phyloP scores from a whole-genome alignment of 768 basidiomycete species.

The Suillus occidentalis region DNA sequence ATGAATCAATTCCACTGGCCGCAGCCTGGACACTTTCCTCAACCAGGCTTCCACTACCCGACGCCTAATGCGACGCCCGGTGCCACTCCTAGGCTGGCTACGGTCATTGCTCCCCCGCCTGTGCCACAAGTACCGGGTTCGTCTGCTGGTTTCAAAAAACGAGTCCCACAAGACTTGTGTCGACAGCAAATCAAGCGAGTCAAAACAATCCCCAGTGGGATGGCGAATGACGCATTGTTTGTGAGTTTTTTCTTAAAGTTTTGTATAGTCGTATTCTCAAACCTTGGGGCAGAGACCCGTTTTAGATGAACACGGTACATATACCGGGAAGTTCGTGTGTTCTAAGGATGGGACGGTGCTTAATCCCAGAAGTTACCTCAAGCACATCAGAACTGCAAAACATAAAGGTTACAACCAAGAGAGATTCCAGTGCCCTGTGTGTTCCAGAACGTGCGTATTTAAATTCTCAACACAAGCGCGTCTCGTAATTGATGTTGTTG shows the following conservation, averaged over 20 bases:
- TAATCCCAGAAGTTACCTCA: background rate
- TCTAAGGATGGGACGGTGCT: background rate
- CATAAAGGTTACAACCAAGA: background rate
- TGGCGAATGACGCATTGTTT: background rate
- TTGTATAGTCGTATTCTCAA: background rate
- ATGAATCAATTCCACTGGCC: too few relatives aligned
- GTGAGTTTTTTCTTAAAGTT: background rate
- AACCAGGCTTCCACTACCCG: too few relatives aligned
- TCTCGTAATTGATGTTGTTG: background rate
- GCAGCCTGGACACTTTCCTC: too few relatives aligned
- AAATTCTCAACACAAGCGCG: background rate
- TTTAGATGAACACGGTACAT: background rate
- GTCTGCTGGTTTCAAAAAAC: background rate
- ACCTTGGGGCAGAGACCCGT: background rate
- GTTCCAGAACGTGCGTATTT: background rate
- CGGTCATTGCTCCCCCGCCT: too few relatives aligned
- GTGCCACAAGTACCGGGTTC: background rate
- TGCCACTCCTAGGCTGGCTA: too few relatives aligned
- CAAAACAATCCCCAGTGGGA: rapidly evolving
- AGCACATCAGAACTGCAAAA: background rate
- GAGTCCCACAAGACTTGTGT: background rate
- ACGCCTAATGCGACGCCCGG: too few relatives aligned
- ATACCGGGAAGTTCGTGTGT: background rate
- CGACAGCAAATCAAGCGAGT: background rate
- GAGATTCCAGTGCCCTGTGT: background rate